Percentiles rank a stretch among this genome's conserved stretches.
Conservation (phyloP, 1,284 basidiomycete species). For the Cryptococcus amylolentus region DNA sequence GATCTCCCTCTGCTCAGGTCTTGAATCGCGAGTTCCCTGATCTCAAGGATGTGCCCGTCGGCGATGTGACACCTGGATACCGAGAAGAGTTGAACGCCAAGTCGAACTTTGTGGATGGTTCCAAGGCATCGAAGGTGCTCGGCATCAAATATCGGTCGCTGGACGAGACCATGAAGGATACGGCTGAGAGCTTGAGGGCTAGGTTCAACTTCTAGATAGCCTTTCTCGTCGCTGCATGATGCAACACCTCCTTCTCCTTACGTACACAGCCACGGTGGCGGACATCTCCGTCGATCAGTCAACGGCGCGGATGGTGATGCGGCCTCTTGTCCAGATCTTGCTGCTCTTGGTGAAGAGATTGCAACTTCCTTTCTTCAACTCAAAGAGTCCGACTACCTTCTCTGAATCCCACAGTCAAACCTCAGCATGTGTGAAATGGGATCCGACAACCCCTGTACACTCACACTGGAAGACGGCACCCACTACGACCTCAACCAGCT, state of each 20-base stretch:
- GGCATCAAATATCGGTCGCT: conserved; percentile 37
- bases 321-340: no score
- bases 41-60: conserved; percentile 32
- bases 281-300: no score
- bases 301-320: no score
- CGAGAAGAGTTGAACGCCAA: conserved; percentile 21
- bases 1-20: background rate
- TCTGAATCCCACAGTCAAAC: no score
- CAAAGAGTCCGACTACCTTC: no score
- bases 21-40: conserved; percentile 28
- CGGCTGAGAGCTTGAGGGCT: conserved; percentile 32
- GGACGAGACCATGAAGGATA: conserved; percentile 34
- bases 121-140: conserved; percentile 35
- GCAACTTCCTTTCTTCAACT: no score
- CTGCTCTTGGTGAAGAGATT: no score
- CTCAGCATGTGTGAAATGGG: background rate
- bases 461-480: conserved; percentile 44
- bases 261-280: no score
- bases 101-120: conserved; percentile 27
- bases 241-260: no score
- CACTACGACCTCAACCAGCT: conserved; percentile 46
- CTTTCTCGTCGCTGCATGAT: no score
- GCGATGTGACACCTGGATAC: conserved; percentile 18
- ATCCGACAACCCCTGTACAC: conserved; percentile 29
- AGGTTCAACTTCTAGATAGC: conserved; percentile 17